Conservation (phyloP, 257 asterid genomes). For the Jasminum sambac region DNA sequence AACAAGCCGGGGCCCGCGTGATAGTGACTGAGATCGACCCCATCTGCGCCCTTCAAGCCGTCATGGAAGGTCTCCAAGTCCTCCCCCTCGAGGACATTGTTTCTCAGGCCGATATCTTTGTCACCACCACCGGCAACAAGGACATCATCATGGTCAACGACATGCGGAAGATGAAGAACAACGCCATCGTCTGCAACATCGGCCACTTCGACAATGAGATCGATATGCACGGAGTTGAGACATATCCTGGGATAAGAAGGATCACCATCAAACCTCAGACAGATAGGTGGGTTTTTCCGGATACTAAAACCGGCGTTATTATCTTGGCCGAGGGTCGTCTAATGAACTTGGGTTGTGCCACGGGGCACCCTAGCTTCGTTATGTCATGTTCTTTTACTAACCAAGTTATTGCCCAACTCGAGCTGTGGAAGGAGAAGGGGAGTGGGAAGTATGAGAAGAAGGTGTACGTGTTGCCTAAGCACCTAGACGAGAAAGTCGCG, state of each 20-base stretch:
- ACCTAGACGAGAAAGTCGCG: constrained; percentile 65
- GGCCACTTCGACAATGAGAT: constrained; percentile 69
- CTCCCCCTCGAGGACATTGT: constrained; percentile 56
- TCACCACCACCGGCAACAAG: constrained; percentile 69
- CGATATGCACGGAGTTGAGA: constrained; percentile 60
- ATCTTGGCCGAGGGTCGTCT: constrained; percentile 62
- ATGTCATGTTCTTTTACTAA: constrained; percentile 66
- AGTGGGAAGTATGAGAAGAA: constrained; percentile 58
- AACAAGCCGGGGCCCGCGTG: constrained; percentile 63
- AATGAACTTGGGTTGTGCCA: constrained; percentile 73
- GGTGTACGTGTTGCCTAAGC: constrained; percentile 57
- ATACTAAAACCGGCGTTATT: constrained; percentile 42
- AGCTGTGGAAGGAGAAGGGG: constrained; percentile 56
- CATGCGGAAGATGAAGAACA: constrained; percentile 67
- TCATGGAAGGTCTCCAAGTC: constrained; percentile 64
- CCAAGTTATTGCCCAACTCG: constrained; percentile 69
- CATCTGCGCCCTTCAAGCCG: constrained; percentile 64
- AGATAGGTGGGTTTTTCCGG: constrained; percentile 60
- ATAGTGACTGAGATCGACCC: constrained; percentile 65
- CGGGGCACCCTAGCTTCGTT: constrained; percentile 67
- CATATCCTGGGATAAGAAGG: constrained; percentile 54
- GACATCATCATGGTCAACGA: constrained; percentile 58
- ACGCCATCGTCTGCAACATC: constrained; percentile 70
- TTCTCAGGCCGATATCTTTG: constrained; percentile 57
- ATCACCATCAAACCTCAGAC: constrained; percentile 63